phyloP scores from a whole-genome alignment of 2,329 filamentous ascomycete species.

The Paradendryphiella salina region DNA sequence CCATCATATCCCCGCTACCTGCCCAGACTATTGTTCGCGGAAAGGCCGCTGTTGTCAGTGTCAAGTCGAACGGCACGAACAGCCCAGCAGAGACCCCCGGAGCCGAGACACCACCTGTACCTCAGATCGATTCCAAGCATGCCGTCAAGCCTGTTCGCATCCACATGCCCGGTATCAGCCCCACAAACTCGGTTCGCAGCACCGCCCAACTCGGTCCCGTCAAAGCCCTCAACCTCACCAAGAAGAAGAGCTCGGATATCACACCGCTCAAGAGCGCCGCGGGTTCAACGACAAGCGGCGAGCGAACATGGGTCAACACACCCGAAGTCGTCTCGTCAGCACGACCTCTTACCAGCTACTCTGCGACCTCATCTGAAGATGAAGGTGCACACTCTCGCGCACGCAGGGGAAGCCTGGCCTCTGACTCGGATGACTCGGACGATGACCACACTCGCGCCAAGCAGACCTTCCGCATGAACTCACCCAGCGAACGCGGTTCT shows the following conservation, averaged over 20 bases:
- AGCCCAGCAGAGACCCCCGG: conserved; percentile 55
- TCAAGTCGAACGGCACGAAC: conserved; percentile 69
- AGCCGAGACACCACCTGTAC: conserved; percentile 68
- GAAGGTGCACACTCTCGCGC: conserved; percentile 40
- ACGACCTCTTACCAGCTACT: conserved; percentile 40
- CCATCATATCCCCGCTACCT: conserved; percentile 74
- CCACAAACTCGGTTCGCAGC: conserved; percentile 44
- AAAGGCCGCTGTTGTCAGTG: conserved; percentile 90
- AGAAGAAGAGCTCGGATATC: conserved; percentile 39
- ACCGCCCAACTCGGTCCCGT: conserved; percentile 50
- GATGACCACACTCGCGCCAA: conserved; percentile 43
- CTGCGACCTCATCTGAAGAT: conserved; percentile 39
- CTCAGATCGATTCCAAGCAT: conserved; percentile 66
- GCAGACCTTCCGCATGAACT: conserved; percentile 34
- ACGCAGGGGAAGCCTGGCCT: conserved; percentile 35
- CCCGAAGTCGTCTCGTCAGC: conserved; percentile 31
- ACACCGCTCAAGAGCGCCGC: conserved; percentile 37
- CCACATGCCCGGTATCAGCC: conserved; percentile 49
- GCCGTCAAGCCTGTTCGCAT: conserved; percentile 42
- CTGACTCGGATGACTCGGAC: conserved; percentile 33
- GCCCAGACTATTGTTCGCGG: conserved; percentile 85
- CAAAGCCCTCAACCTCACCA: conserved; percentile 52
- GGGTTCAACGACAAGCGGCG: conserved; percentile 22
- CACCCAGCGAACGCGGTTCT: conserved; percentile 32
- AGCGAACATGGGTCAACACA: conserved; percentile 31